Conservation (phyloP, 1,139 yeast species). For the Pichia sp. region DNA sequence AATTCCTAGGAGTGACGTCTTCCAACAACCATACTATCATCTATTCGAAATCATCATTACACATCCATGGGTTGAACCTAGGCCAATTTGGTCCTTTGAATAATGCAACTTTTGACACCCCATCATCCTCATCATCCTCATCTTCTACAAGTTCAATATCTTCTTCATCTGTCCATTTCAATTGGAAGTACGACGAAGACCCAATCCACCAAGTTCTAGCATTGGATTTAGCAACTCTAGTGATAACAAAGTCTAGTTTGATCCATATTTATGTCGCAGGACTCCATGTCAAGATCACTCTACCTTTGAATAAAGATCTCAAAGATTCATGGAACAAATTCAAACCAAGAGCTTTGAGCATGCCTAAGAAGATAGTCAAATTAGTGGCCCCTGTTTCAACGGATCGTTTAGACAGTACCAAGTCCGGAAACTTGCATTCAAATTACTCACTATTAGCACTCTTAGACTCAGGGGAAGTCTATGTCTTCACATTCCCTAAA, state of each 20-base stretch:
- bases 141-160: constrained; percentile 13
- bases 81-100: constrained; percentile 78
- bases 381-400: constrained; percentile 8
- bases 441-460: constrained; percentile 13
- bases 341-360: constrained; percentile 40
- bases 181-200: constrained; percentile 39
- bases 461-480: constrained; percentile 18
- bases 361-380: constrained; percentile 16
- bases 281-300: constrained; percentile 50
- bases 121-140: neutral
- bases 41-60: constrained; percentile 50
- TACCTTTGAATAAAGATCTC: constrained; percentile 34
- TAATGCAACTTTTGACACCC: constrained; percentile 1
- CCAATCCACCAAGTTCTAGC: constrained; percentile 58
- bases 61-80: constrained; percentile 77
- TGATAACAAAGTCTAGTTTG: constrained; percentile 57
- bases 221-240: constrained; percentile 69
- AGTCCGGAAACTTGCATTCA: constrained; percentile 4
- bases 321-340: constrained; percentile 52
- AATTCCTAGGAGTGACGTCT: constrained; percentile 56
- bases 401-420: neutral
- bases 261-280: constrained; percentile 62
- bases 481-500: constrained; percentile 14
- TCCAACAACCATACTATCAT: constrained; percentile 75
- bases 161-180: constrained; percentile 34